Conservation (phyloP, 805 yeast species). For the Diddensiella santjacobensis region DNA sequence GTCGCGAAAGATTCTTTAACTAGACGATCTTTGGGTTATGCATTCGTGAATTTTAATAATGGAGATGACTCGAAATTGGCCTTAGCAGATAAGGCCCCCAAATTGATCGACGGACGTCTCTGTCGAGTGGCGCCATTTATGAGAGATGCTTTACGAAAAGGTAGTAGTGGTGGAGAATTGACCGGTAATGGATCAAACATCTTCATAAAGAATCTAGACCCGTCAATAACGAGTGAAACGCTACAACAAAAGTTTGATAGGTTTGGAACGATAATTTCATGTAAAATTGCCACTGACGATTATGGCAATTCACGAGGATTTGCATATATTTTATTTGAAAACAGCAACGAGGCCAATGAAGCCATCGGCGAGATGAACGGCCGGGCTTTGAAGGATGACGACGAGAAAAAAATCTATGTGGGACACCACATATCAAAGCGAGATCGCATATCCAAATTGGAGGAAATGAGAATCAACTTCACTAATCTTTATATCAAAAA, state of each 20-base stretch:
- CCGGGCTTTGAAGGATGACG: conserved; percentile 32
- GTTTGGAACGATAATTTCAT: conserved; percentile 47
- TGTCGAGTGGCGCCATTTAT: conserved; percentile 94
- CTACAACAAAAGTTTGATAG: conserved; percentile 50
- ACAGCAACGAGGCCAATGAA: conserved; percentile 53
- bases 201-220: conserved; percentile 52
- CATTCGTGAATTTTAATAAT: conserved; percentile 79
- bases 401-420: conserved; percentile 39
- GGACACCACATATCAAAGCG: conserved; percentile 63
- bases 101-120: conserved; percentile 76
- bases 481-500: conserved; percentile 53
- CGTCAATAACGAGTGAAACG: conserved; percentile 49
- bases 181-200: conserved; percentile 37
- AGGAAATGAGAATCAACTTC: conserved; percentile 45
- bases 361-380: conserved; percentile 59
- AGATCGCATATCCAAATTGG: conserved; percentile 51
- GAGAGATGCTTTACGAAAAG: conserved; percentile 79
- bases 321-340: conserved; percentile 65
- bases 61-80: conserved; percentile 80
- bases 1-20: conserved; percentile 88
- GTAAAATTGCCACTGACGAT: conserved; percentile 48
- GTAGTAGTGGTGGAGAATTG: conserved; percentile 41
- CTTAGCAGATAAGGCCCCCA: conserved; percentile 76
- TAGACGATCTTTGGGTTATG: conserved; percentile 86
- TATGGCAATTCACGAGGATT: conserved; percentile 46